phyloP scores from a whole-genome alignment of 179 eudicot species.

The Carnegiea gigantea region DNA sequence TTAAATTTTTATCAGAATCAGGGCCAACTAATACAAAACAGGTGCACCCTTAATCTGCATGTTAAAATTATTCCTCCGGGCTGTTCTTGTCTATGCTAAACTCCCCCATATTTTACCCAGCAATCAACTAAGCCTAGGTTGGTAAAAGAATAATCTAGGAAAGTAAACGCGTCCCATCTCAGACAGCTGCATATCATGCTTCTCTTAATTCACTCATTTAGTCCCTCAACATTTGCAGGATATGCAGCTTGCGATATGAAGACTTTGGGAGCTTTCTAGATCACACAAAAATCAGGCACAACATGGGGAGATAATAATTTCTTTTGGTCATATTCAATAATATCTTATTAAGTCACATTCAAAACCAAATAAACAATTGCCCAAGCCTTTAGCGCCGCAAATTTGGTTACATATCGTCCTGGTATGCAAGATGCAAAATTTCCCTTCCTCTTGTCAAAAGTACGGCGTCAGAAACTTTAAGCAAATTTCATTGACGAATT shows the following conservation, averaged over 20 bases:
- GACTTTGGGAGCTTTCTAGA: conserved; percentile 5
- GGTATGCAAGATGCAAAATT: background rate
- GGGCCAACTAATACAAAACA: background rate
- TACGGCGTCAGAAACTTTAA: background rate
- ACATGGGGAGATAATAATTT: background rate
- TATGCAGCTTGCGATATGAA: background rate
- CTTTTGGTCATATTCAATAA: no score
- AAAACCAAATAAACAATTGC: no score
- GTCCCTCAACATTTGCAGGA: background rate
- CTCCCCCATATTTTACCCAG: background rate
- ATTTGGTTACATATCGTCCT: background rate
- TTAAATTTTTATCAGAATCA: background rate
- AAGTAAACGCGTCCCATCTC: background rate
- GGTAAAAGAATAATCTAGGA: background rate
- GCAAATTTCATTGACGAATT: background rate
- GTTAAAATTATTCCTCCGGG: conserved; percentile 1
- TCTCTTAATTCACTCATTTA: background rate
- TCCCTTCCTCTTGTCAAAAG: background rate
- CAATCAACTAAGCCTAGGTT: background rate
- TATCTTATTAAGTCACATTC: no score
- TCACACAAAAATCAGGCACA: background rate
- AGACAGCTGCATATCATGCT: conserved; percentile 2
- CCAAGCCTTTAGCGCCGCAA: background rate
- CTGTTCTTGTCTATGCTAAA: conserved; percentile 1
- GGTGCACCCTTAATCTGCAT: background rate